Evolutionary conservation across 805 yeast species (phyloP), one percentile per base, ranked within the genome.

Genomic region (Suhomyces xylopsoci): DNA sequence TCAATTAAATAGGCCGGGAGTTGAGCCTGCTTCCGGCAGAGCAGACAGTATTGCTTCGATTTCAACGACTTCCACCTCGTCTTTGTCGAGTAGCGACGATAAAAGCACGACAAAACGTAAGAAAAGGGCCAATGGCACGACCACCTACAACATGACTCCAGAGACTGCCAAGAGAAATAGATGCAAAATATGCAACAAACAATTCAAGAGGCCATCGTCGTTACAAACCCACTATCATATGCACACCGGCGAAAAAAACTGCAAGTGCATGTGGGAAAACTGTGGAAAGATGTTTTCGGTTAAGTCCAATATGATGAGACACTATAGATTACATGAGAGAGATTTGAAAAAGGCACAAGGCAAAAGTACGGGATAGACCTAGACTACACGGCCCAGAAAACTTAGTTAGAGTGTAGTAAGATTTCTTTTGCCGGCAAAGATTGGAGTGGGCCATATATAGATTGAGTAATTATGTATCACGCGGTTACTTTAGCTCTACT

Each of bases 181-280:
- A 55, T 78, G 77, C 69, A 73, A 68, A 43, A 78, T 84, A 15
- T 90, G 97, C 66, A 78, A 81, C 46, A 89, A 90, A 65, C 83
- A 81, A 50, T 90, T 90, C 72, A 85, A 88, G 59, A 80, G 96
- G 62, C 92, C 96, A 7, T 85, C 91, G 9, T 89, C 94, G 1
- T 73, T 90, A 51, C 86, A 84, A 56, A 90, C 92, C 3, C 97
- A 90, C 67, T 75, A 80, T 58, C 81, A 89, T 58, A 86, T 88
- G 6, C 97, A 90, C 65, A 72, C 78, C 0, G 77, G 77, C 1
- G 75, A 68, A 45, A 73, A 70, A 52, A 55, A 64, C 36, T 69
- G 62, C 57, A 60, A 61, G 50, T 73, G 78, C 51, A 66, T 63
- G 20, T 85, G 88, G 83, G 71, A 71, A 0, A 81, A 79, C 17